Conservation (phyloP, 208 protist genomes). For the Trypanosoma congolense region DNA sequence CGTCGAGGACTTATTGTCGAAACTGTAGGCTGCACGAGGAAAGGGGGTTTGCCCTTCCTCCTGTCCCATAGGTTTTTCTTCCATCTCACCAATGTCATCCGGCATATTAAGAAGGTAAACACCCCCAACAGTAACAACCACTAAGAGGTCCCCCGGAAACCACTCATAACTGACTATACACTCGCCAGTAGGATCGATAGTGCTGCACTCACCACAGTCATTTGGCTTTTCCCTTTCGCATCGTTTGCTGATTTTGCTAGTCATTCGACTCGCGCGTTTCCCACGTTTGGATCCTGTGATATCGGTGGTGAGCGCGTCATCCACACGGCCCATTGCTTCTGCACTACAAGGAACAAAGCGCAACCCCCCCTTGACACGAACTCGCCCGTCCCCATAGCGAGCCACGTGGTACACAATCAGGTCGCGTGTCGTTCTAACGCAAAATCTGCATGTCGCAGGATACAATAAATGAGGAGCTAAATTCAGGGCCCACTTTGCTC, state of each 20-base stretch:
- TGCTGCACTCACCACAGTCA: background rate
- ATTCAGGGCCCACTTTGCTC: constrained; percentile 58
- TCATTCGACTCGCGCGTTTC: no score
- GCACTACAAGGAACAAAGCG: constrained; percentile 6
- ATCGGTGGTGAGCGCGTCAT: no score
- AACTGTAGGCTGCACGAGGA: constrained; percentile 10
- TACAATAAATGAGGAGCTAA: constrained; percentile 53
- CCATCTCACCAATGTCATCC: constrained; percentile 13
- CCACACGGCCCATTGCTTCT: no score
- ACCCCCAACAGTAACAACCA: constrained; percentile 43
- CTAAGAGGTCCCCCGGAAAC: constrained; percentile 48
- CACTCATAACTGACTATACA: constrained; percentile 51
- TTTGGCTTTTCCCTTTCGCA: no score
- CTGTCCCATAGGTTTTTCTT: constrained; percentile 36
- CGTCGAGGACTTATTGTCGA: constrained; percentile 14
- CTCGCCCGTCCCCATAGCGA: constrained; percentile 23
- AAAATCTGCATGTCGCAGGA: constrained; percentile 55
- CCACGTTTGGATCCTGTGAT: no score
- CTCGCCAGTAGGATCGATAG: constrained; percentile 7
- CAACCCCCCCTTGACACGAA: constrained; percentile 12
- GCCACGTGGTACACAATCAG: constrained; percentile 71
- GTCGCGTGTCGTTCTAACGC: constrained; percentile 55
- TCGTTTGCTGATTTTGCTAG: no score
- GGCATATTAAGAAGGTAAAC: constrained; percentile 40
- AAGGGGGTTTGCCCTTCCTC: constrained; percentile 12